Conservation (phyloP, 495 filamentous ascomycete species). For the Xylaria scruposa region DNA sequence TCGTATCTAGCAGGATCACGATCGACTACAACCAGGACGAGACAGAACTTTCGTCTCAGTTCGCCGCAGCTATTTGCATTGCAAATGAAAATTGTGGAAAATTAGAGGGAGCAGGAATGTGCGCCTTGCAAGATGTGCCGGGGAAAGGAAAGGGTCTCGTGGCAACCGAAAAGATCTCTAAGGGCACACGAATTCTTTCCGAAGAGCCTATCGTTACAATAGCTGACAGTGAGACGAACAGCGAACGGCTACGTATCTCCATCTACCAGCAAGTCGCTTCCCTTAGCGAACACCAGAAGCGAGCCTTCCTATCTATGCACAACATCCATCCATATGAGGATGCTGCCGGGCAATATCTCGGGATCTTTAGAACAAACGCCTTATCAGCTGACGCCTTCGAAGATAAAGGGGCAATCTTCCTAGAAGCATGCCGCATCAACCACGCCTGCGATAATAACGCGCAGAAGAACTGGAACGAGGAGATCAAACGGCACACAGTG, state of each 20-base stretch:
- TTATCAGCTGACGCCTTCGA: slow-evolving; percentile 34
- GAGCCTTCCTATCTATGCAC: slow-evolving; percentile 37
- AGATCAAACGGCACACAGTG: slow-evolving; percentile 37
- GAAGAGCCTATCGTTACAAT: slow-evolving; percentile 39
- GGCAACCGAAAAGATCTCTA: slow-evolving; percentile 39
- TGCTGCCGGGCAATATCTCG: slow-evolving; percentile 30
- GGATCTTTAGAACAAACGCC: slow-evolving; percentile 43
- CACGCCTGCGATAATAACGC: slow-evolving; percentile 47
- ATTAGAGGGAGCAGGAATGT: slow-evolving; percentile 1
- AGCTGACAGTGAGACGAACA: not conserved
- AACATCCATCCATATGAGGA: slow-evolving; percentile 35
- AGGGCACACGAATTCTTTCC: slow-evolving; percentile 43
- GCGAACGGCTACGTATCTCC: not conserved
- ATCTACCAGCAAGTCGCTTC: slow-evolving; percentile 18
- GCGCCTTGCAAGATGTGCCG: slow-evolving; percentile 32
- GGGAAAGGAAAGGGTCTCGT: slow-evolving; percentile 42
- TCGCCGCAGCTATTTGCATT: not conserved
- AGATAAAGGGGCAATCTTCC: slow-evolving; percentile 38
- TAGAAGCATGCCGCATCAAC: slow-evolving; percentile 46
- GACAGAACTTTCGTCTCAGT: not conserved
- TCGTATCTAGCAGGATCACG: too few species aligned
- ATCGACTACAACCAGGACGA: not conserved
- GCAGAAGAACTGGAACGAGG: slow-evolving; percentile 45
- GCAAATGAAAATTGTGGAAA: not conserved
- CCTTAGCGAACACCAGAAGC: slow-evolving; percentile 27